A percentile compares a stretch with the other conserved stretches of the same genome.
phyloP scores from a whole-genome alignment of 345 rosid species.

The Linum lewisii region DNA sequence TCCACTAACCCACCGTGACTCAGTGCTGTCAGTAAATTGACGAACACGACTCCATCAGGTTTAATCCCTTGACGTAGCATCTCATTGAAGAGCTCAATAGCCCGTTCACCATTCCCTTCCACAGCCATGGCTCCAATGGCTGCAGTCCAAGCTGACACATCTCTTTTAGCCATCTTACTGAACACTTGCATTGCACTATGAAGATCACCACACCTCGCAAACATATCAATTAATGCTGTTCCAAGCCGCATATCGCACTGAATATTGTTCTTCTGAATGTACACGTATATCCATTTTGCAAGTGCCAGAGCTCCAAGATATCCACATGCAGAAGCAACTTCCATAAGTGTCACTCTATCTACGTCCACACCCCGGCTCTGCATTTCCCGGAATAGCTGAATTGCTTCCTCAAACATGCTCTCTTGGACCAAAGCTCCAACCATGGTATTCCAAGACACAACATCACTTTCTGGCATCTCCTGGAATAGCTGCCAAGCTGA shows the following conservation, averaged over 20 bases:
- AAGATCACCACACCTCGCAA: slow-evolving; percentile 58
- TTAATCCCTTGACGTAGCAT: slow-evolving; percentile 44
- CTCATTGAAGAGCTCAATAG: slow-evolving; percentile 40
- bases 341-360: slow-evolving; percentile 46
- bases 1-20: slow-evolving; percentile 54
- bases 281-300: slow-evolving; percentile 47
- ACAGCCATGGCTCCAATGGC: slow-evolving; percentile 55
- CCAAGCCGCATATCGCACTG: slow-evolving; percentile 41
- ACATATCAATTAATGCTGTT: slow-evolving; percentile 57
- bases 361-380: slow-evolving; percentile 37
- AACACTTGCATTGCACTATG: slow-evolving; percentile 44
- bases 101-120: slow-evolving; percentile 37
- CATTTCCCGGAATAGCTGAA: slow-evolving; percentile 43
- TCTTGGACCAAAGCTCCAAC: slow-evolving; percentile 44
- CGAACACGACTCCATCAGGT: slow-evolving; percentile 43
- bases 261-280: slow-evolving; percentile 28
- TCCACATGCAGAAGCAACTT: slow-evolving; percentile 56
- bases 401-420: slow-evolving; percentile 51
- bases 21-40: slow-evolving; percentile 46
- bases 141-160: slow-evolving; percentile 68
- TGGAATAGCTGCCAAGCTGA: slow-evolving; percentile 39
- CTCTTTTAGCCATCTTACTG: slow-evolving; percentile 33
- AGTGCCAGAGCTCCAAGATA: slow-evolving; percentile 50
- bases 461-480: slow-evolving; percentile 51
- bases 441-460: slow-evolving; percentile 56